A percentile compares a stretch with the other conserved stretches of the same genome.
These are phyloP conservation scores for Sideroxylon spinosum DNA, from an alignment of 179 eudicot species.

Conservation along the genomic window DNA sequence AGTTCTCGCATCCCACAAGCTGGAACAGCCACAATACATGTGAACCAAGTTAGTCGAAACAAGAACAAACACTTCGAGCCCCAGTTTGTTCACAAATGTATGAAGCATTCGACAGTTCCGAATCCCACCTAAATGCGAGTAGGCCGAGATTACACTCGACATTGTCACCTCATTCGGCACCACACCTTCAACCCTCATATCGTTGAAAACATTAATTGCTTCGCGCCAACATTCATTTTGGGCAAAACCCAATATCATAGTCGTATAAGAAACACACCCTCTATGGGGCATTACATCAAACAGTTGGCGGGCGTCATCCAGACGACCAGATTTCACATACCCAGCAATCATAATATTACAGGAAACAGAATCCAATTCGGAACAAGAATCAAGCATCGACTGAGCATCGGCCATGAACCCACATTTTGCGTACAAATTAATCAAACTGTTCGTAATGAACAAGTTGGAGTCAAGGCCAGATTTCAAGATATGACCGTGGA, in stretches of 20 bases:
- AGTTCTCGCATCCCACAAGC: constrained; percentile 48
- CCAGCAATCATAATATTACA: constrained; percentile 71
- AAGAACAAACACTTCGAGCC: constrained; percentile 47
- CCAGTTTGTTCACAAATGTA: constrained; percentile 55
- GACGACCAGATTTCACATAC: constrained; percentile 44
- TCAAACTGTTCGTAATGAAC: constrained; percentile 69
- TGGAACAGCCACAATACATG: constrained; percentile 51
- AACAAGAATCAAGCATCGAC: constrained; percentile 33
- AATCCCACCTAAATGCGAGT: constrained; percentile 41
- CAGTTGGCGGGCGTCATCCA: constrained; percentile 59
- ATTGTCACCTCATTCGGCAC: constrained; percentile 66
- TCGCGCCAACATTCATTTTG: constrained; percentile 42
- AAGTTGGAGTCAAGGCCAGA: constrained; percentile 51
- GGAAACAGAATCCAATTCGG: constrained; percentile 46
- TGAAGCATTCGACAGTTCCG: constrained; percentile 44
- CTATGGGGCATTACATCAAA: constrained; percentile 62
- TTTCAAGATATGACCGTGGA: constrained; percentile 53
- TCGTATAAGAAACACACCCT: constrained; percentile 69
- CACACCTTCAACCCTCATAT: constrained; percentile 64
- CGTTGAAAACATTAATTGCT: constrained; percentile 53
- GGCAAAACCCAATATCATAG: constrained; percentile 74
- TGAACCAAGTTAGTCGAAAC: constrained; percentile 77
- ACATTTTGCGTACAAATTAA: constrained; percentile 65
- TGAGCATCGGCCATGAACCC: constrained; percentile 44
- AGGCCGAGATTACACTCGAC: constrained; percentile 64